These are phyloP conservation scores for Yamadazyma kitorensis DNA, from an alignment of 805 yeast genomes.

Conservation along the genomic window DNA sequence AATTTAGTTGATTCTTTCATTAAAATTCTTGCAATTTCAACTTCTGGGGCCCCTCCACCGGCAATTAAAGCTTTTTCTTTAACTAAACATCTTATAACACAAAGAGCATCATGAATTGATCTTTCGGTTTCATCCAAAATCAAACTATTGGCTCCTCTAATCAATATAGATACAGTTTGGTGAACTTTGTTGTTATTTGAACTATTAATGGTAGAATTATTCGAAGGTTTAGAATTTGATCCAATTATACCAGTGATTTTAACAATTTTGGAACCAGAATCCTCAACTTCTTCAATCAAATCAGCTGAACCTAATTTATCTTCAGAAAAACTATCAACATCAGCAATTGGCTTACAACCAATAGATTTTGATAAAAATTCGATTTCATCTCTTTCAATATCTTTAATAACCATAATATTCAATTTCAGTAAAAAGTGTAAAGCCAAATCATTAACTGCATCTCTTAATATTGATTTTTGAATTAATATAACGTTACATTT, in stretches of 20 bases:
- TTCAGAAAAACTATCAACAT: conserved; percentile 88
- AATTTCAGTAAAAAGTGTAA: conserved; percentile 91
- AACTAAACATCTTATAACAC: conserved; percentile 87
- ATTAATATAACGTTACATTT: conserved; percentile 90
- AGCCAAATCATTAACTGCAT: conserved; percentile 92
- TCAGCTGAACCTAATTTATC: conserved; percentile 92
- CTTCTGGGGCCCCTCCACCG: conserved; percentile 99
- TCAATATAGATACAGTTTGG: conserved; percentile 82
- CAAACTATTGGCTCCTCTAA: conserved; percentile 91
- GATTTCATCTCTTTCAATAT: conserved; percentile 93
- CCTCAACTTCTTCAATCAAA: conserved; percentile 84
- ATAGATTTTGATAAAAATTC: conserved; percentile 83
- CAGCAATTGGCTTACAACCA: conserved; percentile 96
- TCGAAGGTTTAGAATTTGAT: conserved; percentile 47
- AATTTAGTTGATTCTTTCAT: conserved; percentile 67
- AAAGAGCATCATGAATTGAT: conserved; percentile 94
- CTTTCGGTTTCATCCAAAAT: conserved; percentile 96
- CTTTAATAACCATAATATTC: conserved; percentile 91
- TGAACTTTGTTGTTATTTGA: not conserved
- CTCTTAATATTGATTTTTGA: conserved; percentile 91
- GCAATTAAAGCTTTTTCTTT: conserved; percentile 89
- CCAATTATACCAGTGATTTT: conserved; percentile 72
- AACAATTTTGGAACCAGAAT: conserved; percentile 86
- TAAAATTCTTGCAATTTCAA: conserved; percentile 77
- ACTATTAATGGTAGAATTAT: conserved; percentile 24